Conservation (phyloP, 345 rosid species). For the Sisymbrium irio region DNA sequence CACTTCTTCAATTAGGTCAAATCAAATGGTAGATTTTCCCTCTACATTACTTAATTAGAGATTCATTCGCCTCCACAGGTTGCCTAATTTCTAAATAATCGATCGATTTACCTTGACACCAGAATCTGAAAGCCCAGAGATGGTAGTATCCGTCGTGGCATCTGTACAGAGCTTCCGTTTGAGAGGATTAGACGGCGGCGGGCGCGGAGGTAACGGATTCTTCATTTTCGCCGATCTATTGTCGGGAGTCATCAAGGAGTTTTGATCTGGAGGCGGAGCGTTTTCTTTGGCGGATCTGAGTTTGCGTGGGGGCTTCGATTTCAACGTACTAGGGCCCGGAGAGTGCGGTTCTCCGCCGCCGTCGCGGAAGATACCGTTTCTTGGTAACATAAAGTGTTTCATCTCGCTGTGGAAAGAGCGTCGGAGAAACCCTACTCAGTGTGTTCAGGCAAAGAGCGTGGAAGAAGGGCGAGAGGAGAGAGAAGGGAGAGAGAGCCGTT, state of each 20-base stretch:
- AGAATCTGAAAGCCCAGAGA: slow-evolving; percentile 43
- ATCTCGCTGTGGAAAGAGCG: slow-evolving; percentile 27
- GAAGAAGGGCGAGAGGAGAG: slow-evolving; percentile 33
- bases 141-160: slow-evolving; percentile 29
- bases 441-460: slow-evolving; percentile 44
- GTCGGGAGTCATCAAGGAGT: slow-evolving; percentile 15
- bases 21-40: no score
- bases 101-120: slow-evolving; percentile 52
- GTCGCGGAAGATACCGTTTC: slow-evolving; percentile 52
- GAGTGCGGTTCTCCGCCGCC: slow-evolving; percentile 31
- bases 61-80: no score
- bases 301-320: slow-evolving; percentile 43
- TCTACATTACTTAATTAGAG: not conserved
- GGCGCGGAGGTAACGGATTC: slow-evolving; percentile 72
- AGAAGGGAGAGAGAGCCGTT: slow-evolving; percentile 50
- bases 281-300: slow-evolving; percentile 60
- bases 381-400: slow-evolving; percentile 74
- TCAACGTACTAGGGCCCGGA: slow-evolving; percentile 36
- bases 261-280: slow-evolving; percentile 71
- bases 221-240: slow-evolving; percentile 46
- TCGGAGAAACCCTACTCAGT: not conserved
- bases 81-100: not conserved
- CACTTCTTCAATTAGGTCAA: no score
- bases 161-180: slow-evolving; percentile 73
- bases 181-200: slow-evolving; percentile 76